Evolutionary conservation across 805 yeast genomes (phyloP), one percentile per base, ranked within the genome.

Genomic region (Scheffersomyces ergatensis): DNA sequence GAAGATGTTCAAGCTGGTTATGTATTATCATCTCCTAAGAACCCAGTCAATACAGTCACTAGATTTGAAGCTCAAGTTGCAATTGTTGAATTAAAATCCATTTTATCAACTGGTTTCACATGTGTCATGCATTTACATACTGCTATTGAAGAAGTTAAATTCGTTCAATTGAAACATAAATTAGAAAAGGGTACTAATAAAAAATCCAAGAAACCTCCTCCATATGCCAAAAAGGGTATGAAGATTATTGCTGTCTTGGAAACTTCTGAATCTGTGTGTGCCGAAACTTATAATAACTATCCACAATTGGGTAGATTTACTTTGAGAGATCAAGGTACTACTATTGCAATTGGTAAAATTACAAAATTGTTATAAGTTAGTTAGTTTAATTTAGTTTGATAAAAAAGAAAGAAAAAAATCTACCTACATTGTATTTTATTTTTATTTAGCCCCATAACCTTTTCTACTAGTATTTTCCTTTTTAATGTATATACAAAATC

Each of bases 41-140:
- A 81, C 59, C 99, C 99, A 31, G 95, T 93, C 36, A 88, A 86
- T 60, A 87, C 95, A 23, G 95, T 87, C 34, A 85, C 95, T 18
- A 79, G 76, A 53, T 93, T 93, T 60, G 96, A 89, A 70, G 98
- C 98, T 5, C 96, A 92, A 67, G 80, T 93, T 49, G 98, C 97
- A 41, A 87, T 93, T 67, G 97, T 93, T 44, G 99, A 93, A 71
- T 80, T 93, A 66, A 89, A 87, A 70, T 85, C 96, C 15, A 93
- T 93, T 58, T 74, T 93, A 58, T 87, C 99, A 4, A 82, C 95
- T 38, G 99, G 99, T 42, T 93, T 82, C 74, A 82, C 97, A 12
- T 93, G 98, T 78, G 97, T 93, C 41, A 92, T 93, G 97, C 99
- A 93, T 61, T 85, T 93, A 54, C 99, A 93, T 73, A 89, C 98